Base-by-base conservation (phyloP, 2,329 filamentous ascomycete species). In the Aspergillus amoenus region DNA sequence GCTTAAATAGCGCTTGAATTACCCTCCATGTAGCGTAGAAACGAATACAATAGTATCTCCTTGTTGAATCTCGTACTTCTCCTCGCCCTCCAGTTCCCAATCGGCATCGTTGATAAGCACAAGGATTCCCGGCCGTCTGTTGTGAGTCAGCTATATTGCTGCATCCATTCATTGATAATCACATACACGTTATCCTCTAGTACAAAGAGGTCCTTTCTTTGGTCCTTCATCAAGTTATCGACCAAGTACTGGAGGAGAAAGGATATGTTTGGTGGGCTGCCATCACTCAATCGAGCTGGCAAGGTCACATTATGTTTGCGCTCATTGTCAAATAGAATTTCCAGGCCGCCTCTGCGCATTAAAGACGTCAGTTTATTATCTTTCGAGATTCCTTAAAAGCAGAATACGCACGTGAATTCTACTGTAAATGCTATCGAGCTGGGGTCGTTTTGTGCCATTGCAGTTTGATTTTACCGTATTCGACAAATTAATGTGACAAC, bases 101-200 rank as follows among this genome's bases (percentile, higher is more conserved):
- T 99, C 94, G 24, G 92, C 91, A 67, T 99, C 94, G 72, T 99
- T 99, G 74, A 99, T 96, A 56, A 99, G 82, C 27, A 97, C 93
- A 43, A 99, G 84, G 73, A 99, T 96, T 3, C 94, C 94, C 5
- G 94, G 94, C 52, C 94, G 92, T 59, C 93, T 97, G 56, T 24
- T n/a, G 17, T 68, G 52, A 66, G 58, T 64, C 47, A 62, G 62
- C 42, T 47, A 57, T 52, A 4, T 18, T 15, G 15, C 32, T 41
- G 18, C 15, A 54, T 34, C 56, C 40, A 15, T 22, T 34, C 7
- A 37, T 30, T 22, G 11, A 52, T 12, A n/a, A 30, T 5, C 7
- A 85, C 91, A 73, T 85, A 97, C 93, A 97, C 88, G 68, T 92
- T 87, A 66, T 83, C 86, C 62, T 96, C 90, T 21, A 96, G 81